Evolutionary conservation across 2,329 filamentous ascomycete species (phyloP).

Genomic region (Talaromyces marneffei): DNA sequence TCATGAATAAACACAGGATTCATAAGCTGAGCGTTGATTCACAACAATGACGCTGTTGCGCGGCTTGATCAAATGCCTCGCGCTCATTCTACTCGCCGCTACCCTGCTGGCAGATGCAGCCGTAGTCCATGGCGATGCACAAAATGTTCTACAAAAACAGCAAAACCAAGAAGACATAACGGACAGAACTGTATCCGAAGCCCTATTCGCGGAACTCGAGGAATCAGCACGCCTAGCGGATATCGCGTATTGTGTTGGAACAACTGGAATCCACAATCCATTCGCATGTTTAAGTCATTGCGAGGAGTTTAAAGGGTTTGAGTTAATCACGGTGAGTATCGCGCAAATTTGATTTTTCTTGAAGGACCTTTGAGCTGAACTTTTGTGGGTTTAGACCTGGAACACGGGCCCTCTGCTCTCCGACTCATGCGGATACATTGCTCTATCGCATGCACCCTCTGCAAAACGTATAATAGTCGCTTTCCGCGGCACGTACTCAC

Average conservation of each 20-base stretch:
- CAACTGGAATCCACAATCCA: constrained; percentile 71
- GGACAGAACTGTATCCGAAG: constrained; percentile 44
- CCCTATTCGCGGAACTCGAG: constrained; percentile 75
- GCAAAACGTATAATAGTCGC: constrained; percentile 69
- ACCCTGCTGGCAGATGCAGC: neutral
- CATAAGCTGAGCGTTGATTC: neutral
- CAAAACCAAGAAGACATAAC: neutral
- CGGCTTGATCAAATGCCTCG: neutral
- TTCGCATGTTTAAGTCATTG: constrained; percentile 84
- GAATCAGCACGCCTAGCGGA: constrained; percentile 87
- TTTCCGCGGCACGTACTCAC: constrained; percentile 90
- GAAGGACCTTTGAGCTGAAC: neutral
- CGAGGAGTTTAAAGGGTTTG: constrained; percentile 71
- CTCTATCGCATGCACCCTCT: constrained; percentile 65
- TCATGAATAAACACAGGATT: neutral
- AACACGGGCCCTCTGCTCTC: constrained; percentile 81
- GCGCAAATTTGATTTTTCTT: neutral
- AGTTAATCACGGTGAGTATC: constrained; percentile 56
- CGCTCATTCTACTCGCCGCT: neutral
- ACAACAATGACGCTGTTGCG: neutral
- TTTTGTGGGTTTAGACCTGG: constrained; percentile 56
- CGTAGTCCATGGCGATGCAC: neutral
- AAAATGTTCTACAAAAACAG: neutral
- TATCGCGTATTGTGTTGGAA: constrained; percentile 88
- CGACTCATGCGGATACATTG: constrained; percentile 91